Conservation (phyloP, 2,329 filamentous ascomycete species). For the Colletotrichum paranaense region DNA sequence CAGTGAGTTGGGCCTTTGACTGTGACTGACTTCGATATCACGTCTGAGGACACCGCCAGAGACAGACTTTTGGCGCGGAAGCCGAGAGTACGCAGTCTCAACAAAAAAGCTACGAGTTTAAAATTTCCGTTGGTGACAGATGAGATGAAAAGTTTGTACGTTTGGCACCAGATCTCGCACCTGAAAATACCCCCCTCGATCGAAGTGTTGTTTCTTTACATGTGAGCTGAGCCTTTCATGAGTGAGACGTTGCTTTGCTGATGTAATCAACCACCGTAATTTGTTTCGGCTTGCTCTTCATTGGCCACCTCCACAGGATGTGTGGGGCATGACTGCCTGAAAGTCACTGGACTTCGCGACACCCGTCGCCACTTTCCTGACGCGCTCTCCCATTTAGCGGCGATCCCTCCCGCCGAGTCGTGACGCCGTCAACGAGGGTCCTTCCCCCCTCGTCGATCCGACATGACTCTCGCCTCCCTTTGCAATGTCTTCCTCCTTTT, state of each 20-base stretch:
- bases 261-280: neutral
- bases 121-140: no score
- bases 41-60: no score
- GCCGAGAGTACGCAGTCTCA: no score
- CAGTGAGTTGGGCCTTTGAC: no score
- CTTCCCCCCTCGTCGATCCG: neutral
- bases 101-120: no score
- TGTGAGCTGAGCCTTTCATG: no score
- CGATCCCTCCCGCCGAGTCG: slow-evolving; percentile 22
- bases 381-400: slow-evolving; percentile 15
- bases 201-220: neutral
- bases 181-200: neutral
- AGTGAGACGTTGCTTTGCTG: neutral
- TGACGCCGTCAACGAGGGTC: slow-evolving; percentile 14
- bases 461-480: slow-evolving; percentile 2
- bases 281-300: neutral
- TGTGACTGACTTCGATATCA: no score
- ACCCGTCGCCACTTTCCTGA: slow-evolving; percentile 1
- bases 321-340: no score
- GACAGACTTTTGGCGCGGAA: no score
- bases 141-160: no score
- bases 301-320: neutral
- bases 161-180: no score
- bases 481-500: slow-evolving; percentile 24
- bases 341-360: neutral